Percentiles rank a stretch among this genome's conserved stretches.
Evolutionary conservation across 2,329 filamentous ascomycete genomes (phyloP).

Genomic region (Ceratocystis albifundus): DNA sequence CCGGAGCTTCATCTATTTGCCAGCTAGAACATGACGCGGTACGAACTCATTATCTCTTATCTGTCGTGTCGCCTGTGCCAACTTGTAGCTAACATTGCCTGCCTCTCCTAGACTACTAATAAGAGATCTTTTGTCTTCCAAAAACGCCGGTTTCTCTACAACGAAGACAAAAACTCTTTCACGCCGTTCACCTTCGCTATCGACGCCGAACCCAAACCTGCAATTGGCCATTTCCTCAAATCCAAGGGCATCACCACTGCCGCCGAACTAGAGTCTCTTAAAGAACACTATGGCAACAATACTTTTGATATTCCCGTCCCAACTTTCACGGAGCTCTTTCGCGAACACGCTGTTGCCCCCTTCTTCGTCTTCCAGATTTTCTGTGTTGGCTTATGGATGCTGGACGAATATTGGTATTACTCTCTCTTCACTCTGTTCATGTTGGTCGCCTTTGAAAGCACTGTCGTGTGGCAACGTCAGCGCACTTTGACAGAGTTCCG

Average conservation of each 20-base stretch:
- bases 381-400: constrained; percentile 94
- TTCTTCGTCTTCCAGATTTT: constrained; percentile 99
- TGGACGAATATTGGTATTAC: constrained; percentile 99
- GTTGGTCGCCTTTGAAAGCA: constrained; percentile 95
- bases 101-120: constrained; percentile 45
- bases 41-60: constrained; percentile 22
- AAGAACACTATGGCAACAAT: constrained; percentile 91
- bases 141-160: constrained; percentile 89
- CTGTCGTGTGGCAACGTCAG: constrained; percentile 97
- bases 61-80: not conserved
- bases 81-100: constrained; percentile 10
- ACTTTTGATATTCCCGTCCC: constrained; percentile 97
- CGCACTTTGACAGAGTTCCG: constrained; percentile 91
- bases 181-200: constrained; percentile 71
- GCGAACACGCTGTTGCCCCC: constrained; percentile 94
- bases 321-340: constrained; percentile 88
- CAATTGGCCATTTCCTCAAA: constrained; percentile 64
- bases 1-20: constrained; percentile 81
- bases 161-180: constrained; percentile 60
- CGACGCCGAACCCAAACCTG: constrained; percentile 73
- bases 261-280: constrained; percentile 65
- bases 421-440: constrained; percentile 98
- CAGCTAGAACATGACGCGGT: constrained; percentile 63
- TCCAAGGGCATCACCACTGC: constrained; percentile 62
- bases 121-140: constrained; percentile 91